Percentiles rank a stretch among this genome's conserved stretches.
Conservation (phyloP, 331 rosid species). For the Quercus lobata region DNA sequence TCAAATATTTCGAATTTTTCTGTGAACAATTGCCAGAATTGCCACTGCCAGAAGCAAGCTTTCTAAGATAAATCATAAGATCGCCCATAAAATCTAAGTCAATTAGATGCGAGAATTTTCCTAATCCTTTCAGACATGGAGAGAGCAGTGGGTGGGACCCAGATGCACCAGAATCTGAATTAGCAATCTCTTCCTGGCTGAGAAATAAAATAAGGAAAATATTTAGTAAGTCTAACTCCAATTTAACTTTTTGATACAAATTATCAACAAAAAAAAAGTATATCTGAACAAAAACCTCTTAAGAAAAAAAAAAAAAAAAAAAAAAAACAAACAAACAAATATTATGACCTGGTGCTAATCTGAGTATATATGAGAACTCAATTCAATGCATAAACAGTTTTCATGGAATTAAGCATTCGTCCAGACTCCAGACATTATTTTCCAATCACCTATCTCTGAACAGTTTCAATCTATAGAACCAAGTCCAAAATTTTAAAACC, state of each 20-base stretch:
- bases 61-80: constrained; percentile 71
- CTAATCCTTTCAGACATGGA: constrained; percentile 90
- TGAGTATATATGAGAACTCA: neutral
- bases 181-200: constrained; percentile 60
- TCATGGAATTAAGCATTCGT: neutral
- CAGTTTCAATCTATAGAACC: neutral
- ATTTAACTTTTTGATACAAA: neutral
- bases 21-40: constrained; percentile 33
- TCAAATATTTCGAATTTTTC: constrained; percentile 46
- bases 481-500: neutral
- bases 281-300: constrained; percentile 1
- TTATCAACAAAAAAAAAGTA: neutral
- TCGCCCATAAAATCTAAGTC: constrained; percentile 95
- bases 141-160: constrained; percentile 71
- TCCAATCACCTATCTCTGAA: neutral
- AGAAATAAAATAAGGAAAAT: constrained; percentile 21
- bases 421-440: neutral
- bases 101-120: constrained; percentile 78
- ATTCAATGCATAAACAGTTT: neutral
- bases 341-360: neutral
- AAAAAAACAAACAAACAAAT: too few species aligned
- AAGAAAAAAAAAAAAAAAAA: neutral
- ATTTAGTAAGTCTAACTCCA: constrained; percentile 19
- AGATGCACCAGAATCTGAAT: constrained; percentile 30
- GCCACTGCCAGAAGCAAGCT: constrained; percentile 66